Base-by-base conservation (phyloP, 768 basidiomycete species). In the Exsudoporus frostii region DNA sequence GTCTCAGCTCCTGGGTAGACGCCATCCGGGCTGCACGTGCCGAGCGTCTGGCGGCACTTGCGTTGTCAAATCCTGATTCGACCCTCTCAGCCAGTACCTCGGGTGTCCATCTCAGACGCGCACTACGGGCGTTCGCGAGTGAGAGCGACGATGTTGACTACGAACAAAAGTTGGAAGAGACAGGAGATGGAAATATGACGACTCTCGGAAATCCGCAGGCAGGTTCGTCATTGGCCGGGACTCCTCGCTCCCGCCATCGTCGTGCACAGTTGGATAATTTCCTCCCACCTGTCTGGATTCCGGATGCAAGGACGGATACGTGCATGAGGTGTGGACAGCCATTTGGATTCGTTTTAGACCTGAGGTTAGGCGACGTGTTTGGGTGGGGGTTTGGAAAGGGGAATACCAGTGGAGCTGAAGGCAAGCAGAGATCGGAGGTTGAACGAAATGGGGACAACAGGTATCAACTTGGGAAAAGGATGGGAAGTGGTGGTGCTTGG, bases 271-370 rank as follows among this genome's bases (percentile, higher is more conserved):
- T 70, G 38, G 65, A 67, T 22, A 65, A 89, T 68, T 96, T 92
- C 74, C 83, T 92, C 1, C 93, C 94, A 5, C 88, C 94, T 0
- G 81, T 96, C 24, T 97, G 94, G 94, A 85, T 95, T 29, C 92
- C 94, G 0, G 92, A 97, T 64, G 80, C 83, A 54, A 89, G 81
- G 67, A 86, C 90, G n/a, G 80, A 81, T 49, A 76, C 78, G 20
- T 97, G 94, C 65, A 93, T 92, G 92, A 77, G 88, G 10, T 97
- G 94, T 63, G 83, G 83, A 6, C 73, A 80, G 38, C 65, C 78
- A 41, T 95, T 94, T 69, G 86, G 88, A 7, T 88, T 69, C 38
- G 69, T 53, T 32, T 53, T 68, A 20, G 66, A 68, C 44, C 22
- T 68, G 37, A 60, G 45, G 38, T 33, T 69, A n/a, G 53, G 49